Base-by-base conservation (phyloP, 306 rosid genomes). In the Comarum palustre region DNA sequence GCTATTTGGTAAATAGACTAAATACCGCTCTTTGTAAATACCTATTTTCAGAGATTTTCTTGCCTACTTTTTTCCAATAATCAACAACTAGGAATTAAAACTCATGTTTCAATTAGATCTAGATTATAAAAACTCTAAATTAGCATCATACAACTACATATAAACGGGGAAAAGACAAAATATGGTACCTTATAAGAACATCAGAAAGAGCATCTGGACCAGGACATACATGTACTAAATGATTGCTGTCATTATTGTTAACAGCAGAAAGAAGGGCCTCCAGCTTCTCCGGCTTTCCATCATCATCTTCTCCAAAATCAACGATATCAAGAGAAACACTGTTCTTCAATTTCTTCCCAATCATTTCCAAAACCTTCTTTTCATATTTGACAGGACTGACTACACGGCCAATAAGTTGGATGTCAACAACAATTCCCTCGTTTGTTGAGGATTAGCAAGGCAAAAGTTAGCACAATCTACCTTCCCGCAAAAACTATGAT, bases 401-500 rank as follows among this genome's bases (percentile, higher is more conserved):
- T 1, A 34, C 34, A 45, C 31, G 27, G 48, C 0, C 15, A 11
- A 50, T 36, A 32, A 38, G 47, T 66, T 52, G 36, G 48, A 59
- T 34, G 32, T 57, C 24, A 62, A 50, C 42, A 14, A 75, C 48
- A 39, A 32, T 11, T 14, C 11, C 14, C 0, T 14, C 39, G 2
- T 59, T 61, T 2, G 6, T 32, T 7, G 17, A 8, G 22, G 20
- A 43, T 16, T 12, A 72, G 17, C 15, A n/a, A 36, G 42, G 41
- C 32, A 67, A 45, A 69, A 62, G 69, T 17, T 29, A 10, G 31
- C 27, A 76, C 2, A 41, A 27, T 55, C 45, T 36, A 83, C 86
- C 84, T 83, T 76, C 86, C 84, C 29, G 79, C 81, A 79, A 83
- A 83, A 27, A 79, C 77, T 10, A 83, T 79, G 50, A 83, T 83